Evolutionary conservation across 2,329 filamentous ascomycete genomes (phyloP).

Genomic region (Exophiala sp.): DNA sequence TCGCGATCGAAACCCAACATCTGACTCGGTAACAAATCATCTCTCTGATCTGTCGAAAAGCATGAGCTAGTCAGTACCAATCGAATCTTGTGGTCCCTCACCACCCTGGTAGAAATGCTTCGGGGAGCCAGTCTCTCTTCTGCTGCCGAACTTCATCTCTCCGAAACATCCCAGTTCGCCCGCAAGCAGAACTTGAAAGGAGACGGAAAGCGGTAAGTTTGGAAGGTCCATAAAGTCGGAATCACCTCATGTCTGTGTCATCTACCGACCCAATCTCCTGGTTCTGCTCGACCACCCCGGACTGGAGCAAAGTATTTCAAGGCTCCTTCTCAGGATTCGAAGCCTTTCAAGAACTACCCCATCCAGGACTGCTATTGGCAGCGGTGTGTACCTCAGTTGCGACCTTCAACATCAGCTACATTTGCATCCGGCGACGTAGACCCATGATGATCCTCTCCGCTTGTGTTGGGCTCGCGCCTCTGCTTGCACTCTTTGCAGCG

Average conservation of each 20-base stretch:
- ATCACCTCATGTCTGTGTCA: constrained; percentile 15
- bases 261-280: constrained; percentile 14
- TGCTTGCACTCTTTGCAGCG: constrained; percentile 26
- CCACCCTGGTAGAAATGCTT: constrained; percentile 12
- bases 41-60: not conserved
- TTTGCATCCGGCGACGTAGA: constrained; percentile 3
- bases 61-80: constrained; percentile 3
- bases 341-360: not conserved
- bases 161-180: constrained; percentile 1
- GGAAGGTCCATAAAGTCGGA: constrained; percentile 11
- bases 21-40: constrained; percentile 16
- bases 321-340: not conserved
- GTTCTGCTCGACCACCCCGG: constrained; percentile 12
- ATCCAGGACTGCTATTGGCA: not conserved
- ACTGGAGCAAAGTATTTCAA: constrained; percentile 6
- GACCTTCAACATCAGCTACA: constrained; percentile 8
- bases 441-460: constrained; percentile 14
- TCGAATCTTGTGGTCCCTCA: constrained; percentile 18
- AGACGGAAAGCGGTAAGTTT: constrained; percentile 4
- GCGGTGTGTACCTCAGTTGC: constrained; percentile 4
- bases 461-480: constrained; percentile 18
- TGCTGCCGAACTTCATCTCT: not conserved
- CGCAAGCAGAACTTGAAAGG: not conserved
- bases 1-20: constrained; percentile 3
- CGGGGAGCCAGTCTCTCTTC: constrained; percentile 3